phyloP scores from a whole-genome alignment of 805 yeast genomes.

The Kuraishia molischiana region DNA sequence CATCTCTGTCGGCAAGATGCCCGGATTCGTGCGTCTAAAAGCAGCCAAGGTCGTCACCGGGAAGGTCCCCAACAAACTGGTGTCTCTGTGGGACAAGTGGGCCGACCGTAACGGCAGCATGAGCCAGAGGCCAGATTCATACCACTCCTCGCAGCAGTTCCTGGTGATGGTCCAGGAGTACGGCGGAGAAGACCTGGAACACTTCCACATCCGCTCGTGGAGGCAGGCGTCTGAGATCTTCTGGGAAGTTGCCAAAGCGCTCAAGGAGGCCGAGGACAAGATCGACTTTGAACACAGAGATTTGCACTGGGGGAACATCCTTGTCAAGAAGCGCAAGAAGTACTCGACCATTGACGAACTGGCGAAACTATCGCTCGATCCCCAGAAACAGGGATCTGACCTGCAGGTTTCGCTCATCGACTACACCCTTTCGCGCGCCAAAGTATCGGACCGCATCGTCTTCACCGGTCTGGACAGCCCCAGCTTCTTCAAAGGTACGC shows the following conservation, averaged over 20 bases:
- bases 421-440: conserved; percentile 44
- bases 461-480: conserved; percentile 58
- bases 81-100: conserved; percentile 35
- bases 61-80: conserved; percentile 25
- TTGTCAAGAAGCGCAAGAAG: conserved; percentile 24
- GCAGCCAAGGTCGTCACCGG: conserved; percentile 39
- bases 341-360: background rate
- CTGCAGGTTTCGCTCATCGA: conserved; percentile 42
- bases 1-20: conserved; percentile 24
- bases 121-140: conserved; percentile 29
- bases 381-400: background rate
- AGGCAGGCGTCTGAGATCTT: conserved; percentile 32
- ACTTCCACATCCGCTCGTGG: conserved; percentile 29
- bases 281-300: conserved; percentile 64
- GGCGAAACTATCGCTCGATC: conserved; percentile 1
- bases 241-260: conserved; percentile 38
- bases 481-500: conserved; percentile 46
- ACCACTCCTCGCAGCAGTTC: conserved; percentile 21
- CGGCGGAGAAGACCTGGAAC: conserved; percentile 34
- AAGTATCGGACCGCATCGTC: conserved; percentile 17
- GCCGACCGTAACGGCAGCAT: conserved; percentile 4
- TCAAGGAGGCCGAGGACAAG: conserved; percentile 41
- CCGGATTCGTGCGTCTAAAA: conserved; percentile 35
- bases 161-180: conserved; percentile 27
- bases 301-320: conserved; percentile 55